Percentiles rank a stretch among this genome's conserved stretches.
Conservation (phyloP, 176 grass and related monocot species). For the Carex kokanica region DNA sequence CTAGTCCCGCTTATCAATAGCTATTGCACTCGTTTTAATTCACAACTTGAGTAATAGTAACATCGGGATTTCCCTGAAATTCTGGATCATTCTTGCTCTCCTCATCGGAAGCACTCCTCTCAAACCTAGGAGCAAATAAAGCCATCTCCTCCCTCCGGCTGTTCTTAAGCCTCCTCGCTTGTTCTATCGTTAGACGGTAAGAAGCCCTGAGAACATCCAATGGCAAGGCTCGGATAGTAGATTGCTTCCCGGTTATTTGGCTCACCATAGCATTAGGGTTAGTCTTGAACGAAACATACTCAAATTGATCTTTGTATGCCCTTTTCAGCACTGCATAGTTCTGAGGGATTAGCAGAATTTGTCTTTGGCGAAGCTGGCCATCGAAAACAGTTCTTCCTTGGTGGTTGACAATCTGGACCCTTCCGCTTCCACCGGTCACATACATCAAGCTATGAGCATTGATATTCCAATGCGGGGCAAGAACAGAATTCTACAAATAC, state of each 20-base stretch:
- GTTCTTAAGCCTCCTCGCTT: no score
- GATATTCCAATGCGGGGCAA: conserved; percentile 31
- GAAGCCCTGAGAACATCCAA: no score
- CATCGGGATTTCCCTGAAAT: background rate
- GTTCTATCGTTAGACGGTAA: no score
- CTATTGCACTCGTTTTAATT: background rate
- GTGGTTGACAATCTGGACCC: conserved; percentile 15
- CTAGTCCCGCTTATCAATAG: background rate
- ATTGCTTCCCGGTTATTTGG: no score
- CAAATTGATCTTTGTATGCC: no score
- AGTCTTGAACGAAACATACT: no score
- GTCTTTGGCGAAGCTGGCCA: conserved; percentile 20
- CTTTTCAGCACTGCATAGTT: conserved; percentile 20
- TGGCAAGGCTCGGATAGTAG: no score
- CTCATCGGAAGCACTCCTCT: background rate
- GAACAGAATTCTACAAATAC: conserved; percentile 11
- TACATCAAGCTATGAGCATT: conserved; percentile 43
- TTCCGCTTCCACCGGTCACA: conserved; percentile 22
- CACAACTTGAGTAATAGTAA: background rate
- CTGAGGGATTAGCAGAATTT: conserved; percentile 36
- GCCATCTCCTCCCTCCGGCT: background rate
- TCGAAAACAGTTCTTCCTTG: conserved; percentile 23
- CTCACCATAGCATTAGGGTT: no score
- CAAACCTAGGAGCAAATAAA: conserved; percentile 25
- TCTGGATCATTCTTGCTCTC: background rate